Evolutionary conservation across 1,284 basidiomycete genomes (phyloP).

Genomic region (Ustilago cynodontis): DNA sequence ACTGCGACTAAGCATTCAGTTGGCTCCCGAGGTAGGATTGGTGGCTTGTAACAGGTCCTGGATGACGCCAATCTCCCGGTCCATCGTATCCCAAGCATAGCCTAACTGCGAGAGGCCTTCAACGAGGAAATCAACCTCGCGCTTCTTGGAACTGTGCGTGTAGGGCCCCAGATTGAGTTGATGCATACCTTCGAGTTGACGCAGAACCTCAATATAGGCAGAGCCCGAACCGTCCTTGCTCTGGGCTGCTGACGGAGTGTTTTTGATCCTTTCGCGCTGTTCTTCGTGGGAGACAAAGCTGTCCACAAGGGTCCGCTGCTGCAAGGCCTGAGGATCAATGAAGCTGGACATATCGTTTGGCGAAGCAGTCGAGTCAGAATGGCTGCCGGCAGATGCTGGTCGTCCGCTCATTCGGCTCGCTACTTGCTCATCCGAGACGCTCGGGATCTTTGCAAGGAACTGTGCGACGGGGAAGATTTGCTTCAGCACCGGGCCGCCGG

Average conservation of each 20-base stretch:
- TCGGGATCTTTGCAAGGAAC: slow-evolving; percentile 57
- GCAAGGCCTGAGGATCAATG: slow-evolving; percentile 39
- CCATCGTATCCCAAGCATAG: slow-evolving; percentile 63
- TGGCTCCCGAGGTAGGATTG: background rate
- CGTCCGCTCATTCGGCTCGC: slow-evolving; percentile 19
- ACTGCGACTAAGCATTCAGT: background rate
- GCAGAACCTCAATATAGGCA: slow-evolving; percentile 30
- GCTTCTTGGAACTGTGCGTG: slow-evolving; percentile 55
- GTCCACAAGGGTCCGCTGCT: slow-evolving; percentile 27
- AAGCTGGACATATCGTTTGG: slow-evolving; percentile 16
- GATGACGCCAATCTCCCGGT: slow-evolving; percentile 58
- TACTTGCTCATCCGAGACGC: slow-evolving; percentile 43
- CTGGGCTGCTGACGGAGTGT: slow-evolving; percentile 6
- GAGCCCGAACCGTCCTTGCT: slow-evolving; percentile 5
- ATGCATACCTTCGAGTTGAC: slow-evolving; percentile 46
- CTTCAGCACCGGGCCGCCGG: slow-evolving; percentile 52
- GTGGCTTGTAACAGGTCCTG: slow-evolving; percentile 46
- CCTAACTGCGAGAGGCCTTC: slow-evolving; percentile 64
- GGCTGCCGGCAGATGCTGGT: slow-evolving; percentile 2
- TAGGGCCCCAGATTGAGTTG: slow-evolving; percentile 51
- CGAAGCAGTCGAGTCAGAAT: background rate
- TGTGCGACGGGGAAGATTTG: slow-evolving; percentile 59
- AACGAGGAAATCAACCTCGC: slow-evolving; percentile 59
- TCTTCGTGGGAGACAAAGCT: slow-evolving; percentile 12
- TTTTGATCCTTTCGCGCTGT: slow-evolving; percentile 15